Base-by-base conservation (phyloP, 2,329 filamentous ascomycete genomes). In the Monosporascus sp. region DNA sequence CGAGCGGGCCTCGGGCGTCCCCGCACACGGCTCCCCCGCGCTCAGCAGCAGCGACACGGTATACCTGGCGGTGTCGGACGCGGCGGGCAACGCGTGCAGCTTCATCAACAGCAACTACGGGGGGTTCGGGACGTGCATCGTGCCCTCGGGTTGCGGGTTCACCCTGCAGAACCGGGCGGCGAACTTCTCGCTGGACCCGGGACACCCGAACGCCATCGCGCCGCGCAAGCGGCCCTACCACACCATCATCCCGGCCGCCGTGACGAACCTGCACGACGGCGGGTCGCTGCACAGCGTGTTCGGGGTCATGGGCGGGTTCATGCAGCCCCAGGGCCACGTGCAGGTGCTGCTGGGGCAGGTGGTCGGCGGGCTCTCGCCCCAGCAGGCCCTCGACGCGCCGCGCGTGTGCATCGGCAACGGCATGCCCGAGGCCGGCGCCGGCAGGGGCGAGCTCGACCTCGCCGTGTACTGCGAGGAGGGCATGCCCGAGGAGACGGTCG, bases 291-390 rank as follows among this genome's bases (percentile, higher is more conserved):
- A 96, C 69, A 88, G 84, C 4, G 88, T 96, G 0, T 97, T 93
- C 64, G 94, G 94, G 51, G 93, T 97, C 56, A 97, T 97, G 94
- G 94, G 94, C 50, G 93, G 91, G 2, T 97, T 95, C 73, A 97
- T 97, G 89, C 94, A 99, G 73, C 94, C 94, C 0, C 94, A 97
- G 71, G 94, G 93, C 22, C 94, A 97, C 56, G 86, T 97, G 0
- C 94, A 97, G 71, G 91, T 96, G 0, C 74, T 99, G 9, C 77
- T 97, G 2, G 96, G 95, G 60, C 92, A 96, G 81, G 73, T 96
- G 0, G 83, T 91, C 0, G 96, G 92, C 62, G 84, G 85, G 2
- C 78, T 91, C 51, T 87, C 86, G 58, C 91, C 92, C 0, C 94
- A 99, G 71, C 85, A 90, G 55, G 91, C 93, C 3, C 80, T 97